Base-by-base conservation (phyloP, 139 green algal species). In the Limnomonas spitsbergensis region DNA sequence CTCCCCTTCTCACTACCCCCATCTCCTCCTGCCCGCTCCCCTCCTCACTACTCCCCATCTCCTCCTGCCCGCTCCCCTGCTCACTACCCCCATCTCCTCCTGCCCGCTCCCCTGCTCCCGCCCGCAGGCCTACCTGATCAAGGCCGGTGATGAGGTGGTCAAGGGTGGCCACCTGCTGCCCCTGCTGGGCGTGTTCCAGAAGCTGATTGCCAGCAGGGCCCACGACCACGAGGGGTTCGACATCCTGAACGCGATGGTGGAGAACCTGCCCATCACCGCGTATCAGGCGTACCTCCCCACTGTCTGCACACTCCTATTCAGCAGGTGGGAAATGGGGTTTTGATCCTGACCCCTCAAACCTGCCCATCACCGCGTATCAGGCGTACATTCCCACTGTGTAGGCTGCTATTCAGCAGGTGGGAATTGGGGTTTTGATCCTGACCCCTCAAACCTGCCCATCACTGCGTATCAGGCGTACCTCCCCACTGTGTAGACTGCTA, bases 141-240 rank as follows among this genome's bases (percentile, higher is more conserved):
- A 94, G 68, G 89, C 92, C 0, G 75, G 78, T 2, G 40, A 75
- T 2, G 84, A 94, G 40, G 85, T 97, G 26, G 87, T 91, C 27
- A 37, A 75, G 0, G 81, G 84, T 0, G 86, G 87, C 2, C 88
- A 95, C 85, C 80, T 99, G 42, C 73, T 90, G 72, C 80, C 83
- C 26, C 81, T 98, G 42, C 87, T 99, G 81, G 96, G 96, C 29
- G 91, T 99, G 31, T 93, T 93, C 80, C 93, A 98, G 86, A 98
- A 97, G 90, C 87, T 99, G 66, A 77, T 98, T 2, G 87, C 91
- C 52, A 88, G 70, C 69, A 93, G 93, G 53, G 82, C 88, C 29
- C 91, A 95, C 40, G 95, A 99, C 83, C 92, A 98, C 56, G 88
- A 98, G 73, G 95, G 92, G 71, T 97, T 98, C 72, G 79, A 82